Evolutionary conservation across 1,284 basidiomycete species (phyloP), one percentile per base, ranked within the genome.

Genomic region (Phylloporus sp.): DNA sequence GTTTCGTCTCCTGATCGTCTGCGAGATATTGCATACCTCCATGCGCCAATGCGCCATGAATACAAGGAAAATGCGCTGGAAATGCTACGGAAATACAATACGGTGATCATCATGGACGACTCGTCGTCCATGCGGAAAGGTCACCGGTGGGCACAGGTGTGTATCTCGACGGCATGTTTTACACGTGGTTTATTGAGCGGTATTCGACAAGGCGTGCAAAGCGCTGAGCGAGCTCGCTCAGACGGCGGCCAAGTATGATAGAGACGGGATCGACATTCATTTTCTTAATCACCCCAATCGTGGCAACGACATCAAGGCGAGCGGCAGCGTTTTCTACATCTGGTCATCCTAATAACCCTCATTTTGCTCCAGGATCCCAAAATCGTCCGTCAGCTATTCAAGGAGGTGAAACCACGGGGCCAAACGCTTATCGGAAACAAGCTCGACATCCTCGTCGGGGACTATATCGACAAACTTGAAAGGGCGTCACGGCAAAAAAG

Each of bases 81-180:
- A 49, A 80, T 76, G 49, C 74, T 89, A 17, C 70, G 75, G 43
- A 75, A 80, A 63, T 89, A 86, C 68, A 81, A 89, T 56, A 89
- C 86, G 0, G 82, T 88, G 10, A 79, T 89, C 52, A 70, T 89
- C 37, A 78, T 90, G 56, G 89, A 90, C 73, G 89, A 90, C 73
- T 90, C 89, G 1, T 76, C 73, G 10, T 89, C 89, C 15, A 91
- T 90, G 89, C 63, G 68, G 19, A 57, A 62, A 5, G 83, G 81
- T 5, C 62, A 68, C 3, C 77, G 80, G 27, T 90, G 89, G 89
- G 65, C 67, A 12, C 84, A 85, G 81, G 85, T 87, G 37, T 20
- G 76, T 71, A 25, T 47, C 27, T 1, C 23, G 3, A 7, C 55
- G 29, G 19, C 37, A 27, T 27, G 27, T n/a, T 17, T 14, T 12